Evolutionary conservation across 768 basidiomycete species (phyloP).

Genomic region (Lentinula raphanica): DNA sequence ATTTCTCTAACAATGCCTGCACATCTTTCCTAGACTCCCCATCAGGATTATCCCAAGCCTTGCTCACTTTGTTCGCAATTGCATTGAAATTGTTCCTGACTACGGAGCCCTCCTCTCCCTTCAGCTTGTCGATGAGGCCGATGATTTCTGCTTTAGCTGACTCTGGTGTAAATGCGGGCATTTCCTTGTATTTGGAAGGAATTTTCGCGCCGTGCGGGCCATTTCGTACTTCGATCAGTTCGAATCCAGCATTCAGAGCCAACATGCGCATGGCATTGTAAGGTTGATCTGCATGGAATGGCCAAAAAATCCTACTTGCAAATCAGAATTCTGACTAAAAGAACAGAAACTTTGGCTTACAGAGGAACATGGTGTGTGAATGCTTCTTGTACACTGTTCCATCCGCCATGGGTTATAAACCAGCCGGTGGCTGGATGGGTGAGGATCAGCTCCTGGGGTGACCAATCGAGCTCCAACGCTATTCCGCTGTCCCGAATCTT

Average conservation of each 20-base stretch:
- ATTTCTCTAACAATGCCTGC: too few relatives aligned
- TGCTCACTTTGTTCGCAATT: neutral
- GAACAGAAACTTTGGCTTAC: neutral
- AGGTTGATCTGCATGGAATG: neutral
- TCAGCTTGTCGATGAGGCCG: neutral
- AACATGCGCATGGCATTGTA: neutral
- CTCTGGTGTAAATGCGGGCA: neutral
- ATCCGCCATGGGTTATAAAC: constrained; percentile 4
- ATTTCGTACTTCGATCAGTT: neutral
- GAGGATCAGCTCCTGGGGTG: neutral
- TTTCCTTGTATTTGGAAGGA: neutral
- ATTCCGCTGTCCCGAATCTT: neutral
- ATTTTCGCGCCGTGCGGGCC: neutral
- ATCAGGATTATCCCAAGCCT: neutral
- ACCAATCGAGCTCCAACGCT: neutral
- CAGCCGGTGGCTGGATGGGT: neutral
- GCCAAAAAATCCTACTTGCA: neutral
- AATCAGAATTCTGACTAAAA: neutral
- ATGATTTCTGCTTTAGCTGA: neutral
- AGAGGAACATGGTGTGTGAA: neutral
- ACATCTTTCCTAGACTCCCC: too few relatives aligned
- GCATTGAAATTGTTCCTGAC: neutral
- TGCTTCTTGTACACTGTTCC: constrained; percentile 1
- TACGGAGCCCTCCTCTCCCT: neutral
- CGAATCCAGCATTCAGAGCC: neutral